Percentiles rank a stretch among this genome's conserved stretches.
phyloP scores from a whole-genome alignment of 2,329 filamentous ascomycete genomes.

The Alternaria ethzedia region DNA sequence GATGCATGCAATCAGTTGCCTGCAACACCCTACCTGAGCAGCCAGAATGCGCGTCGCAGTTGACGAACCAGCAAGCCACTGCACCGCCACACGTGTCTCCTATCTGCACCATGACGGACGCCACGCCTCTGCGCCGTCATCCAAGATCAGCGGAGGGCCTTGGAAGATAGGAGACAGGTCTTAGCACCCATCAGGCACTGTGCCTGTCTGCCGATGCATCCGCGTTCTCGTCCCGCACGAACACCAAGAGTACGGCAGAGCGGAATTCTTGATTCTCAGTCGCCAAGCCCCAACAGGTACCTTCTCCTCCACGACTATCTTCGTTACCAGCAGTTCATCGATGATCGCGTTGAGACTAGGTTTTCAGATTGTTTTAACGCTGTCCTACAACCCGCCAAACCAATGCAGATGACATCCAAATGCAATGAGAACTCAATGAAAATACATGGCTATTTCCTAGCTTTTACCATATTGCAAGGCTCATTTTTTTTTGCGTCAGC shows the following conservation, averaged over 20 bases:
- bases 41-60: not conserved
- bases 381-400: not conserved
- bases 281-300: not conserved
- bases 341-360: not conserved
- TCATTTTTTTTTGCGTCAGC: not conserved
- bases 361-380: not conserved
- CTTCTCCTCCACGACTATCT: not conserved
- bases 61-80: not conserved
- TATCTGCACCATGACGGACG: not conserved
- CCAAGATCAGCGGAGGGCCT: constrained; percentile 5
- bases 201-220: not conserved
- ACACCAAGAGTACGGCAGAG: constrained; percentile 4
- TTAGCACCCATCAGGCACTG: not conserved
- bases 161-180: not conserved
- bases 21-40: not conserved
- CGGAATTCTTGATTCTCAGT: not conserved
- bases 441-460: not conserved
- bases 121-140: not conserved
- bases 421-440: not conserved
- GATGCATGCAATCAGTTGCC: not conserved
- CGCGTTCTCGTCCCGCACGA: constrained; percentile 4
- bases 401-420: not conserved
- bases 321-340: not conserved
- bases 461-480: not conserved
- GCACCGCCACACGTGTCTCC: constrained; percentile 4